A percentile compares a stretch with the other conserved stretches of the same genome.
Conservation (phyloP, 2,329 filamentous ascomycete species). For the Fusarium annulatum region DNA sequence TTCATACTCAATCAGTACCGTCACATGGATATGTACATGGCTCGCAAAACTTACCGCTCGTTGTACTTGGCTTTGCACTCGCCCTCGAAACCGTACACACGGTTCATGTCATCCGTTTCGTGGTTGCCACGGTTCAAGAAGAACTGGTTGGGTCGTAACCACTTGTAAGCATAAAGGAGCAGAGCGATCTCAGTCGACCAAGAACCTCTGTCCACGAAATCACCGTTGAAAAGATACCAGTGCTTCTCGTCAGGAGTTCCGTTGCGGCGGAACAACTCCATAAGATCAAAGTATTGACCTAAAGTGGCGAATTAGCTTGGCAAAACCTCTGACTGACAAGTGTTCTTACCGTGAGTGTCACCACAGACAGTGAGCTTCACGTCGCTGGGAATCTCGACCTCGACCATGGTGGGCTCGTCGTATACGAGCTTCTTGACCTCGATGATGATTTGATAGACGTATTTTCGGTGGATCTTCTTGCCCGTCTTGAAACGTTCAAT, state of each 20-base stretch:
- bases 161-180: constrained; percentile 95
- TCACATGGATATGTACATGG: not conserved
- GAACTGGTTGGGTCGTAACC: constrained; percentile 86
- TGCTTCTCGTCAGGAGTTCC: constrained; percentile 87
- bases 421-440: constrained; percentile 91
- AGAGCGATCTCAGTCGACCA: constrained; percentile 99
- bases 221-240: constrained; percentile 97
- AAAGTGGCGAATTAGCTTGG: constrained; percentile 35
- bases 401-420: constrained; percentile 96
- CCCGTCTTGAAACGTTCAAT: constrained; percentile 94
- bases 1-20: constrained; percentile 41
- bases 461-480: constrained; percentile 96
- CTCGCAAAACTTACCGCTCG: constrained; percentile 66
- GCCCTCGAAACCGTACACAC: constrained; percentile 97
- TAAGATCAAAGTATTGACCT: constrained; percentile 97
- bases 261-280: constrained; percentile 95
- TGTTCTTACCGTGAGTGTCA: constrained; percentile 85
- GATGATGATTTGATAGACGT: constrained; percentile 95
- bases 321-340: not conserved
- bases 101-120: constrained; percentile 99
- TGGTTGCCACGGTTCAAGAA: constrained; percentile 99
- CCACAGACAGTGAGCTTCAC: constrained; percentile 92
- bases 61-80: constrained; percentile 99
- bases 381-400: constrained; percentile 82
- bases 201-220: constrained; percentile 96